Base-by-base conservation (phyloP, 257 asterid genomes). In the Forsythia suspensa region DNA sequence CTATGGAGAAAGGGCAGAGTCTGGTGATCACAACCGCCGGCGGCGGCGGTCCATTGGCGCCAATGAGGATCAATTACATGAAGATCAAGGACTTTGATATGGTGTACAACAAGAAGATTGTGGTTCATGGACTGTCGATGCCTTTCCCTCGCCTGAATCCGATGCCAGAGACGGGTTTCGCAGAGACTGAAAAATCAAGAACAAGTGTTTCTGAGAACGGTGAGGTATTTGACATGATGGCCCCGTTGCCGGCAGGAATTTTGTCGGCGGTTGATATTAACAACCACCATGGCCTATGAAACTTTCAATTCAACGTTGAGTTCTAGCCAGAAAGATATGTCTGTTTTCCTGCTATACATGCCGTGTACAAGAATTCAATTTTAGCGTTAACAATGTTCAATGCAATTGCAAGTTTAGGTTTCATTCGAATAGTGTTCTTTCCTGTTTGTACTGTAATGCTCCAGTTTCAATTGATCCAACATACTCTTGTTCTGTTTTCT, bases 11-110 rank as follows among this genome's bases (percentile, higher is more conserved):
- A 0, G 92, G 91, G 39, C 85, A 86, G 87, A 76, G 70, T 6
- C 44, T 94, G 90, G 90, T 81, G 87, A 92, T 94, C 29, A 94
- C 97, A 71, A 85, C 85, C 44, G 83, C 87, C 10, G 94, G 93
- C 5, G 93, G 88, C 42, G 92, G 88, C 8, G 90, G 95, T 44
- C 86, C 84, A 18, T 77, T 94, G 70, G 76, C 76, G 37, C 95
- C 97, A 20, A 78, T 87, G 92, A 88, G 93, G 90, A 87, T 92
- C 70, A 92, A 93, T 67, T 90, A 85, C 65, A 89, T 87, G 81
- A 92, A 80, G 71, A 79, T 92, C 78, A 84, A 77, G 82, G 80
- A 69, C 37, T 76, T 87, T 37, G 92, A 90, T 79, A 1, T 93
- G 86, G 92, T 95, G 82, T 39, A 43, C 24, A 93, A 91, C 83